These are phyloP conservation scores for Dovyalis caffra DNA, from an alignment of 345 rosid species.

Conservation along the genomic window DNA sequence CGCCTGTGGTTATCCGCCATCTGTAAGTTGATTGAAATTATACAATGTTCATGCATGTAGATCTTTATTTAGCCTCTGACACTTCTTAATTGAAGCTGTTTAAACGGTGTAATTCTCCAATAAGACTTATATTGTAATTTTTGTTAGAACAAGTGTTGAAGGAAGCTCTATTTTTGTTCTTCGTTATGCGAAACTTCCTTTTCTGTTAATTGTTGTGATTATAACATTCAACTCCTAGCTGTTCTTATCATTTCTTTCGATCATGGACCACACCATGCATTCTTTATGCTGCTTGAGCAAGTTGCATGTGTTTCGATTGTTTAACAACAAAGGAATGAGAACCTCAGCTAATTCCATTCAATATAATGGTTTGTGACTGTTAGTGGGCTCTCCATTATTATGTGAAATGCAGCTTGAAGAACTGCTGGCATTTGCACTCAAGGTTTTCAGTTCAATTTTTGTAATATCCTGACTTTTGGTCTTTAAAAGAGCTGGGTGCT, in stretches of 20 bases:
- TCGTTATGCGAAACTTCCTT: neutral
- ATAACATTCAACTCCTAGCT: neutral
- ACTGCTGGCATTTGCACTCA: neutral
- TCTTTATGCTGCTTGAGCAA: neutral
- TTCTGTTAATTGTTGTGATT: neutral
- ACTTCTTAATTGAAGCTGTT: neutral
- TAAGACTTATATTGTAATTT: neutral
- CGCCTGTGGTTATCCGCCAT: neutral
- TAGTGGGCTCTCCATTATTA: neutral
- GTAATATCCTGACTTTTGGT: neutral
- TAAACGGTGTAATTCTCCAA: neutral
- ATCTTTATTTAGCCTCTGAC: neutral
- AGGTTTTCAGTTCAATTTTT: neutral
- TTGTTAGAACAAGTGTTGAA: neutral
- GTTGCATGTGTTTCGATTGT: neutral
- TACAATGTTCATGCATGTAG: neutral
- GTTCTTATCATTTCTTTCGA: neutral
- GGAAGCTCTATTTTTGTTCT: neutral
- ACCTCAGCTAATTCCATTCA: neutral
- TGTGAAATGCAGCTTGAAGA: neutral
- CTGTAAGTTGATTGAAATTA: neutral
- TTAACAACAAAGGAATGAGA: neutral
- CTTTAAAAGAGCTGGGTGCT: neutral
- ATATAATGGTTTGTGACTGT: no score
- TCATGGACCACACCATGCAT: neutral